These are phyloP conservation scores for Graphium sp. DNA, from an alignment of 2,329 filamentous ascomycete species.

Conservation along the genomic window DNA sequence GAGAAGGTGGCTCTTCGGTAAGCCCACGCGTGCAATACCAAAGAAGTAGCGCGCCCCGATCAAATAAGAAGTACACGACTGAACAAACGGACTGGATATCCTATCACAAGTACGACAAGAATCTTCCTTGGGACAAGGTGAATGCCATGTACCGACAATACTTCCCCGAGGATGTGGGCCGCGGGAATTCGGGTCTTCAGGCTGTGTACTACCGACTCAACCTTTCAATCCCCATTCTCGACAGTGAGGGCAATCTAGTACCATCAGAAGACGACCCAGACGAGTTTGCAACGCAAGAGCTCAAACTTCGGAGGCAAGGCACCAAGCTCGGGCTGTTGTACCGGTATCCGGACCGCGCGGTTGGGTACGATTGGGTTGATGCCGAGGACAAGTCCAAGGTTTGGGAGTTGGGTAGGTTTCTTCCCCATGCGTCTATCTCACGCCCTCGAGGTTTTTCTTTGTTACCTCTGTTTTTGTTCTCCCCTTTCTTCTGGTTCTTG, in stretches of 20 bases:
- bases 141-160: constrained; percentile 4
- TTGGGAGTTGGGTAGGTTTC: constrained; percentile 21
- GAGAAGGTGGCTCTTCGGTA: too few species aligned
- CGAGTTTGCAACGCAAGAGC: constrained; percentile 7
- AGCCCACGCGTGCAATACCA: too few species aligned
- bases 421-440: neutral
- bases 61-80: constrained; percentile 23
- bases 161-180: constrained; percentile 6
- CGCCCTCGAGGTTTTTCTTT: neutral
- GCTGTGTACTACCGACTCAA: constrained; percentile 27
- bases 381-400: constrained; percentile 18
- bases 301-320: constrained; percentile 10
- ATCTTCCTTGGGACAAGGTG: constrained; percentile 17
- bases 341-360: constrained; percentile 28
- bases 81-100: constrained; percentile 26
- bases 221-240: constrained; percentile 20
- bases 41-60: constrained; percentile 7
- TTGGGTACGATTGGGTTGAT: constrained; percentile 26
- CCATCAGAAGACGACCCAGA: constrained; percentile 22
- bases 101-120: constrained; percentile 24
- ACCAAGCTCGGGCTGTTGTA: constrained; percentile 13
- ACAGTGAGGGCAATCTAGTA: constrained; percentile 20
- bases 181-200: constrained; percentile 15
- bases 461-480: constrained; percentile 1
- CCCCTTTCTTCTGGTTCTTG: neutral